These are phyloP conservation scores for Sporopachydermia quercuum DNA, from an alignment of 805 yeast genomes.

Conservation along the genomic window DNA sequence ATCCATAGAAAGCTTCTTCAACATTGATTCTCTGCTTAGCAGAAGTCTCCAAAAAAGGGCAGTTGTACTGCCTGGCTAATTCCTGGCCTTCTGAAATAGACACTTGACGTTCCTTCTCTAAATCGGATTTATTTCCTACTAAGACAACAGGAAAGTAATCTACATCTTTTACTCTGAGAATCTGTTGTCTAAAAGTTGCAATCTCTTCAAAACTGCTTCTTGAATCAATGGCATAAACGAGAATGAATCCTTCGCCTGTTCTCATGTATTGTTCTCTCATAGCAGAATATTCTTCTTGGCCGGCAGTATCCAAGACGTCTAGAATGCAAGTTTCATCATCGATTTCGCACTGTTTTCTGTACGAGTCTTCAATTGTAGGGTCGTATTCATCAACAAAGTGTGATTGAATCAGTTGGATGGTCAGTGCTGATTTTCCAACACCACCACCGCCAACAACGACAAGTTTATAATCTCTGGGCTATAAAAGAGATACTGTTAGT, in stretches of 20 bases:
- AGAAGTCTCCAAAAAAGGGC: conserved; percentile 62
- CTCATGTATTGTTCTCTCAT: conserved; percentile 78
- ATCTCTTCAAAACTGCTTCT: conserved; percentile 76
- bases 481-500: background rate
- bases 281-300: conserved; percentile 69
- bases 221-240: conserved; percentile 81
- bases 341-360: conserved; percentile 37
- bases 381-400: conserved; percentile 55
- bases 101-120: conserved; percentile 57
- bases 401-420: conserved; percentile 44
- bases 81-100: conserved; percentile 49
- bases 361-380: conserved; percentile 55
- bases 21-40: conserved; percentile 78
- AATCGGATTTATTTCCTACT: conserved; percentile 71
- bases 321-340: conserved; percentile 36
- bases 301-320: conserved; percentile 65
- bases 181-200: conserved; percentile 64
- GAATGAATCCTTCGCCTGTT: conserved; percentile 81
- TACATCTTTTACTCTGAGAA: conserved; percentile 61
- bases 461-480: conserved; percentile 33
- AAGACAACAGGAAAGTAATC: conserved; percentile 64
- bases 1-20: conserved; percentile 55
- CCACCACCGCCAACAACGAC: conserved; percentile 61
- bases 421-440: conserved; percentile 53
- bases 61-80: conserved; percentile 48